Conservation (phyloP, 2,329 filamentous ascomycete genomes). For the Zelopaecilomyces penicillatus region DNA sequence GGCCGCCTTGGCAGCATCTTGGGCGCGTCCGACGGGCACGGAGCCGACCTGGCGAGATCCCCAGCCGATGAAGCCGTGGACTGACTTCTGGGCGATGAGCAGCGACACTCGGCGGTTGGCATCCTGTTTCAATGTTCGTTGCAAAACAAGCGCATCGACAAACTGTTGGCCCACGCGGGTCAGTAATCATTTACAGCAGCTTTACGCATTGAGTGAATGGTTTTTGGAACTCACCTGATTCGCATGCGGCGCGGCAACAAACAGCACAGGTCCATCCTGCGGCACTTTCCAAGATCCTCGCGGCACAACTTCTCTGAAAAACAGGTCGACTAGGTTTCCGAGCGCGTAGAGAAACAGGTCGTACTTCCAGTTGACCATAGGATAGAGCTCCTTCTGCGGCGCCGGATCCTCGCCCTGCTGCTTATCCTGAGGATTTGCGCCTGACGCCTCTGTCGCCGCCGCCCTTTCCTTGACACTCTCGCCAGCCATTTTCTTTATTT, state of each 20-base stretch:
- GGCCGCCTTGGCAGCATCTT: conserved; percentile 77
- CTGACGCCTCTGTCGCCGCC: conserved; percentile 16
- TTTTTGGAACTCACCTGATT: conserved; percentile 60
- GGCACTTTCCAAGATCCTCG: conserved; percentile 93
- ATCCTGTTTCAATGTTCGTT: conserved; percentile 81
- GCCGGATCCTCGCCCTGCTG: neutral
- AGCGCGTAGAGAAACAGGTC: conserved; percentile 71
- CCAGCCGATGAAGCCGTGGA: conserved; percentile 86
- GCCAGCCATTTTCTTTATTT: conserved; percentile 4
- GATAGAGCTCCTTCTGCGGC: conserved; percentile 48
- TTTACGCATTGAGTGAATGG: neutral
- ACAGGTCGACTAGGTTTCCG: conserved; percentile 82
- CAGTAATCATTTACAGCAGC: neutral
- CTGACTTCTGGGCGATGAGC: conserved; percentile 91
- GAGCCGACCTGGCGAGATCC: conserved; percentile 77
- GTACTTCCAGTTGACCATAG: conserved; percentile 67
- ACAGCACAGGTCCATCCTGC: conserved; percentile 77
- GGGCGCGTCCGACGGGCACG: conserved; percentile 85
- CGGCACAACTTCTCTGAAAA: conserved; percentile 96
- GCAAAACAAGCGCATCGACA: conserved; percentile 87
- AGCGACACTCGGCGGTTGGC: conserved; percentile 83
- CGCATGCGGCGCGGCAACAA: conserved; percentile 93
- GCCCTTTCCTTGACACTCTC: conserved; percentile 16
- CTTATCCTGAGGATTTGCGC: conserved; percentile 10
- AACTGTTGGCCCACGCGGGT: conserved; percentile 49